Percentiles rank a stretch among this genome's conserved stretches.
Conservation (phyloP, 176 grass and related monocot species). For the Paspalum vaginatum region DNA sequence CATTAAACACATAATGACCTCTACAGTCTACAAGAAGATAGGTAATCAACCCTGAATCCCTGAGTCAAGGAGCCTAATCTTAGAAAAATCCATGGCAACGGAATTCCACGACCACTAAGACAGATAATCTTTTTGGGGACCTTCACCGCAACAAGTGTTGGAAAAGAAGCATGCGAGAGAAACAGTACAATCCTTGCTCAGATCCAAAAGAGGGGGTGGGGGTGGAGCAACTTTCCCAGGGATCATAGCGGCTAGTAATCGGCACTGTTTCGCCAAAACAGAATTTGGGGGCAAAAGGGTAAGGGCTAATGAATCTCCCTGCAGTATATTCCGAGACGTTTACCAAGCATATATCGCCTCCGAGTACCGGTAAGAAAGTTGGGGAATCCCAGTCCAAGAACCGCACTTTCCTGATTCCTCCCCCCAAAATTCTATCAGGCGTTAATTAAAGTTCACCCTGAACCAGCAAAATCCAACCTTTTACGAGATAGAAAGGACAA, state of each 20-base stretch:
- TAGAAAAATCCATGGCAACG: background rate
- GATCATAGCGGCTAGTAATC: background rate
- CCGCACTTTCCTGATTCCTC: background rate
- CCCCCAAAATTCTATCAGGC: background rate
- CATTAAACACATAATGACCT: too few species aligned
- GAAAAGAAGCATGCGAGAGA: background rate
- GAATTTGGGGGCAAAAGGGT: background rate
- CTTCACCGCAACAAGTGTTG: background rate
- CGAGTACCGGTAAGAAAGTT: background rate
- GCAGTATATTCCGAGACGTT: conserved; percentile 1
- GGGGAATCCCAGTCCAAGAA: background rate
- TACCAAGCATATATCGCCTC: background rate
- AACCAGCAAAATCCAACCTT: conserved; percentile 5
- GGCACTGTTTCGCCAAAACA: conserved; percentile 1
- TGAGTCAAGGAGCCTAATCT: background rate
- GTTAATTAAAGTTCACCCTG: background rate
- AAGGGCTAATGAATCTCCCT: background rate
- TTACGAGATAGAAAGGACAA: background rate
- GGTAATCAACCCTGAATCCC: background rate
- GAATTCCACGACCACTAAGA: background rate
- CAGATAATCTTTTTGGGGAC: background rate
- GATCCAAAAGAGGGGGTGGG: background rate
- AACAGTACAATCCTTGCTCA: background rate
- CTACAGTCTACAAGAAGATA: background rate
- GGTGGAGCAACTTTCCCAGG: background rate